phyloP scores from a whole-genome alignment of 176 grass and related monocot genomes.

The sorghum (Sorghum bicolor) region DNA sequence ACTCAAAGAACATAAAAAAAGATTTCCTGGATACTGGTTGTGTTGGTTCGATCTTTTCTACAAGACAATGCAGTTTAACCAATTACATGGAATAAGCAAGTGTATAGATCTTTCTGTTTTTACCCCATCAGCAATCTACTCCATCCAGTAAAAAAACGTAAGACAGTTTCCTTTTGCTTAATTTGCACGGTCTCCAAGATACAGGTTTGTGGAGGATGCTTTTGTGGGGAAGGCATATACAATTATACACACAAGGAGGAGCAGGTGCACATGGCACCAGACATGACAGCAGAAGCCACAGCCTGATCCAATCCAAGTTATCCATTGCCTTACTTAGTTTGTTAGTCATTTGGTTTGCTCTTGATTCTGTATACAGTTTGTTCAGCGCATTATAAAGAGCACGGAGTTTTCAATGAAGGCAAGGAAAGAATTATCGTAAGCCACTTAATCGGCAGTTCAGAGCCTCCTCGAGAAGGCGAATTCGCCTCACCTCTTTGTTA shows the following conservation, averaged over 20 bases:
- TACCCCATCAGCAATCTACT: conserved; percentile 15
- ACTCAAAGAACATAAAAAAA: neutral
- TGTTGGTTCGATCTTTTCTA: neutral
- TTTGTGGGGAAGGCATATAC: neutral
- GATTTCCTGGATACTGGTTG: neutral
- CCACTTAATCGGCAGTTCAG: neutral
- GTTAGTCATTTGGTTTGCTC: neutral
- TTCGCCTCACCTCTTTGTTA: neutral
- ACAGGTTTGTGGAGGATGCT: neutral
- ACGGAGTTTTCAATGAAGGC: neutral
- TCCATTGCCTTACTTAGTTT: neutral
- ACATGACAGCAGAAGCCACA: neutral
- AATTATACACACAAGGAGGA: neutral
- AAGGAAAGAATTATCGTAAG: neutral
- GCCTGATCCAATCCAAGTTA: neutral
- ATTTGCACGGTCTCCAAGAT: neutral
- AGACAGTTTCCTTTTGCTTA: neutral
- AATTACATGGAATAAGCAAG: conserved; percentile 1
- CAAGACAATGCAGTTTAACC: conserved; percentile 1
- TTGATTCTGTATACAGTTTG: neutral
- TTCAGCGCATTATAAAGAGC: neutral
- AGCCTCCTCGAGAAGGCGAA: neutral
- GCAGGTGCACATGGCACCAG: neutral
- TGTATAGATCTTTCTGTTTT: neutral
- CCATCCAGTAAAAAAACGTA: neutral